These are phyloP conservation scores for Aspergillus sp. DNA, from an alignment of 2,329 filamentous ascomycete species.

Conservation along the genomic window DNA sequence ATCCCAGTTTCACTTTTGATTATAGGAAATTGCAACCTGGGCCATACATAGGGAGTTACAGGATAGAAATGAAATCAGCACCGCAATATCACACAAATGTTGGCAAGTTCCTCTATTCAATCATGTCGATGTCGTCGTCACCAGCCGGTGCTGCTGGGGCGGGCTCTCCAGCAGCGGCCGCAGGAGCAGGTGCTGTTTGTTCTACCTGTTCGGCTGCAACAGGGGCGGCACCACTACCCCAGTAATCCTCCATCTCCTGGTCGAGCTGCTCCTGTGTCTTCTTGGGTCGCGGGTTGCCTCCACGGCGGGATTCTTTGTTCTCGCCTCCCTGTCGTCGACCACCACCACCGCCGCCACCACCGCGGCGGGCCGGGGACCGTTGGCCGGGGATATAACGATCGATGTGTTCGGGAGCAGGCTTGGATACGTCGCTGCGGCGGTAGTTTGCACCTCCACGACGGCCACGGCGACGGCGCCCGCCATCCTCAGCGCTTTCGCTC, in stretches of 20 bases:
- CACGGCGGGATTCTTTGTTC: slow-evolving; percentile 37
- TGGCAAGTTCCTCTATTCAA: slow-evolving; percentile 40
- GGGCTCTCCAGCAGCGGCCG: slow-evolving; percentile 27
- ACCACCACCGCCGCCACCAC: slow-evolving; percentile 54
- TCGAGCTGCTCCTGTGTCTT: slow-evolving; percentile 93
- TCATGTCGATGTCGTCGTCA: slow-evolving; percentile 69
- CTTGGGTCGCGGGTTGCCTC: slow-evolving; percentile 59
- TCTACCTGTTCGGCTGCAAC: slow-evolving; percentile 38
- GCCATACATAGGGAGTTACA: not conserved
- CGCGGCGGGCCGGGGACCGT: slow-evolving; percentile 41
- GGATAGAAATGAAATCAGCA: not conserved
- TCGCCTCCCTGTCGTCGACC: slow-evolving; percentile 20
- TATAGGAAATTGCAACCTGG: not conserved
- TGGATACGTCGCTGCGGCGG: slow-evolving; percentile 54
- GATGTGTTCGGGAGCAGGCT: slow-evolving; percentile 65
- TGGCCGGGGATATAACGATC: slow-evolving; percentile 76
- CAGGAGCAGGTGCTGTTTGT: slow-evolving; percentile 29
- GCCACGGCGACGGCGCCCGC: slow-evolving; percentile 43
- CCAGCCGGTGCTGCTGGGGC: slow-evolving; percentile 33
- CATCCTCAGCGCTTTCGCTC: slow-evolving; percentile 31
- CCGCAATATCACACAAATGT: not conserved
- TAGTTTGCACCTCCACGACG: slow-evolving; percentile 36
- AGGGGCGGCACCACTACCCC: slow-evolving; percentile 52
- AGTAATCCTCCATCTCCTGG: slow-evolving; percentile 97
- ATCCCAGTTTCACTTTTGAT: not conserved